Evolutionary conservation across 2,329 filamentous ascomycete species (phyloP).

Genomic region (Lasiodiplodia hormozganensis): DNA sequence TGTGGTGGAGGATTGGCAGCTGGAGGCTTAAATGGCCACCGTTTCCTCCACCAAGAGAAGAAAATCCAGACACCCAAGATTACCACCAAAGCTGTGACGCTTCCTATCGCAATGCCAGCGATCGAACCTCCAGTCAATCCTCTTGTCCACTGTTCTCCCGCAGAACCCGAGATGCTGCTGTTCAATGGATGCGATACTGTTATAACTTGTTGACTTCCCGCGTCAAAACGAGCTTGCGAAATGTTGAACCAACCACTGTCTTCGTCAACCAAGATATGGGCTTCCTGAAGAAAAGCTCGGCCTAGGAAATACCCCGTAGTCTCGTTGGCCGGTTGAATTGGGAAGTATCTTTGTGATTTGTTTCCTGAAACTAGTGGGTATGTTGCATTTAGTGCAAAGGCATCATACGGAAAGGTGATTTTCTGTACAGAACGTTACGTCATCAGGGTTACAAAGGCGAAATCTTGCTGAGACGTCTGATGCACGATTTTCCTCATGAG

Average conservation of each 20-base stretch:
- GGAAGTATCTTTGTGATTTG: neutral
- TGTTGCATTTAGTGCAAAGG: neutral
- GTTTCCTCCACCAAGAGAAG: neutral
- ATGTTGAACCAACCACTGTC: neutral
- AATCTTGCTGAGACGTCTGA: neutral
- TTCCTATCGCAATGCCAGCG: neutral
- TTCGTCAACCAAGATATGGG: neutral
- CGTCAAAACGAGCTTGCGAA: neutral
- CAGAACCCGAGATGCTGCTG: too few species aligned
- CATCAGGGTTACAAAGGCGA: neutral
- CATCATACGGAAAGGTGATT: neutral
- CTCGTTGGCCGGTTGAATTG: neutral
- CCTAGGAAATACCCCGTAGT: neutral
- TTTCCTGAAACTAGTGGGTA: neutral
- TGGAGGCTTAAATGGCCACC: neutral
- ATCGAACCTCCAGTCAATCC: neutral
- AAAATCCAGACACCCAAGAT: neutral
- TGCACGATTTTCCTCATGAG: neutral
- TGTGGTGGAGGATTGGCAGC: neutral
- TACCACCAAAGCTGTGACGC: neutral
- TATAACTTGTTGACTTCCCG: neutral
- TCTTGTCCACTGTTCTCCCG: too few species aligned
- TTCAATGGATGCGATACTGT: neutral
- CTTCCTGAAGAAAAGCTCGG: neutral
- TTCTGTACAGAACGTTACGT: neutral